phyloP scores from a whole-genome alignment of 257 asterid genomes.

The Plantago major region DNA sequence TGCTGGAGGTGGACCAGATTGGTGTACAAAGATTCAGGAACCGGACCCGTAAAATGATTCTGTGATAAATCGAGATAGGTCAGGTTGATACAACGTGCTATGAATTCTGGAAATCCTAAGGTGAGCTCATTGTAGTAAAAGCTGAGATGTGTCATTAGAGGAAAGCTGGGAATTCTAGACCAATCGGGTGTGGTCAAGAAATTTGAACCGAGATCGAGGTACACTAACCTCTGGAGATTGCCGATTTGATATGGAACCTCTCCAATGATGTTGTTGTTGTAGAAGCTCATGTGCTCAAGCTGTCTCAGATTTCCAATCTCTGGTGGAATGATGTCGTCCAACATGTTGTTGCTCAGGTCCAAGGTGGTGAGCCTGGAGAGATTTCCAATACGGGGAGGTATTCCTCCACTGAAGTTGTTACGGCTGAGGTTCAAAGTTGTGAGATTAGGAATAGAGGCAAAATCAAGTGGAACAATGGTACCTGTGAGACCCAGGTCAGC shows the following conservation, averaged over 20 bases:
- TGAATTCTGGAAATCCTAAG: slow-evolving; percentile 52
- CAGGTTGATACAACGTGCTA: slow-evolving; percentile 44
- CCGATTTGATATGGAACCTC: slow-evolving; percentile 58
- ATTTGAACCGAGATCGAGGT: slow-evolving; percentile 68
- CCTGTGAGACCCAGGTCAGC: slow-evolving; percentile 36
- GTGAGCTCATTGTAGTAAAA: slow-evolving; percentile 39
- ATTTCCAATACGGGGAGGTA: slow-evolving; percentile 59
- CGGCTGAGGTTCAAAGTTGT: slow-evolving; percentile 31
- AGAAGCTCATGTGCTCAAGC: slow-evolving; percentile 43
- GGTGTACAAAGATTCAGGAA: slow-evolving; percentile 55
- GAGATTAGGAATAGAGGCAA: slow-evolving; percentile 42
- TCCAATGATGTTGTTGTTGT: slow-evolving; percentile 52
- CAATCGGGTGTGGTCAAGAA: slow-evolving; percentile 54
- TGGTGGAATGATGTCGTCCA: slow-evolving; percentile 42
- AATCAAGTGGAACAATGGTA: slow-evolving; percentile 37
- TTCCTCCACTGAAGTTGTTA: slow-evolving; percentile 51
- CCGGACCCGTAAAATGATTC: slow-evolving; percentile 47
- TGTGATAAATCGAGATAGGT: slow-evolving; percentile 56
- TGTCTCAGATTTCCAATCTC: slow-evolving; percentile 56
- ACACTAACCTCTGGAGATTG: slow-evolving; percentile 45
- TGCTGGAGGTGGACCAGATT: slow-evolving; percentile 44
- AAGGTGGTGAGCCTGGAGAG: slow-evolving; percentile 42
- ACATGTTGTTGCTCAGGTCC: slow-evolving; percentile 62
- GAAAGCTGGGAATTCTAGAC: slow-evolving; percentile 51
- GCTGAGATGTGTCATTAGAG: slow-evolving; percentile 41